These are phyloP conservation scores for Arachnopeziza araneosa DNA, from an alignment of 2,329 filamentous ascomycete species.

Conservation along the genomic window DNA sequence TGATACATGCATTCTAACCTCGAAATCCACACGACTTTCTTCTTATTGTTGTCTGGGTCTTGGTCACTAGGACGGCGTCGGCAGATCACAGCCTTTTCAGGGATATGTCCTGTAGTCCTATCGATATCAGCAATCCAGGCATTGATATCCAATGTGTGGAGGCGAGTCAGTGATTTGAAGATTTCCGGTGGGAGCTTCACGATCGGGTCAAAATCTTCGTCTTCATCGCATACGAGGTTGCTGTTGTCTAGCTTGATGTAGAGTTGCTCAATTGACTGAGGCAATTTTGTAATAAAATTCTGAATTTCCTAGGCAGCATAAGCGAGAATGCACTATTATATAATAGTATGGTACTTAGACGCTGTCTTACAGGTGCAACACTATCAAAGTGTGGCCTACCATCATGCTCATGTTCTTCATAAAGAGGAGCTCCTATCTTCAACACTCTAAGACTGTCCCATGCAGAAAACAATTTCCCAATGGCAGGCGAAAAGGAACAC, in stretches of 20 bases:
- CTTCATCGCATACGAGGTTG: constrained; percentile 2
- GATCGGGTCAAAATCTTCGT: constrained; percentile 9
- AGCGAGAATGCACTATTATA: neutral
- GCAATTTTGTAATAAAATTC: constrained; percentile 3
- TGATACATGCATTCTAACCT: constrained; percentile 7
- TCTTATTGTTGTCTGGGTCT: neutral
- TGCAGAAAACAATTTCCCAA: neutral
- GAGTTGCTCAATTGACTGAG: constrained; percentile 6
- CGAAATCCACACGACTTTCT: constrained; percentile 8
- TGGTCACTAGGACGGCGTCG: constrained; percentile 2
- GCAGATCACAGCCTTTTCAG: constrained; percentile 7
- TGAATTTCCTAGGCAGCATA: neutral
- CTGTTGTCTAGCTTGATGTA: constrained; percentile 6
- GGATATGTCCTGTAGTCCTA: constrained; percentile 2
- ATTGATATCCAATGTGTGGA: constrained; percentile 10
- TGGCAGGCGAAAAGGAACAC: neutral
- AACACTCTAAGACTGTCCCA: neutral
- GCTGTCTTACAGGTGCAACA: neutral
- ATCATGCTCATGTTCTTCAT: neutral
- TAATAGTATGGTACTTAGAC: neutral
- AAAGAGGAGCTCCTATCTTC: constrained; percentile 3
- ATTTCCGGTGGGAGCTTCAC: neutral
- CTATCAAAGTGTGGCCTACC: neutral
- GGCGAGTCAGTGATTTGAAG: constrained; percentile 1
- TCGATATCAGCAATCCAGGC: constrained; percentile 7